Evolutionary conservation across 345 rosid species (phyloP).

Genomic region (Odontarrhena argentea): DNA sequence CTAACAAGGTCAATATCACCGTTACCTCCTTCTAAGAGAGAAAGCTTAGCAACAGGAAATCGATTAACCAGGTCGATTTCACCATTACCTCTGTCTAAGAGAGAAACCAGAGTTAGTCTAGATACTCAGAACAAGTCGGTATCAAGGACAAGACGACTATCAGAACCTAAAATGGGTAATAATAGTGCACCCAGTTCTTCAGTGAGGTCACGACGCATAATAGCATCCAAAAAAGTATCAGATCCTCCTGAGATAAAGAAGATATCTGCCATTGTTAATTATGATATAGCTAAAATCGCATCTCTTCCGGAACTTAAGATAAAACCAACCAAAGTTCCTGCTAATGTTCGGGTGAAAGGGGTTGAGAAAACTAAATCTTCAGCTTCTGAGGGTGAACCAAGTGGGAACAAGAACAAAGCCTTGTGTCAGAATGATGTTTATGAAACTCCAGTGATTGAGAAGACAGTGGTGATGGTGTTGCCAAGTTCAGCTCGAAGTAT

Average conservation of each 20-base stretch:
- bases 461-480: slow-evolving; percentile 65
- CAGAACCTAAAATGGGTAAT: slow-evolving; percentile 63
- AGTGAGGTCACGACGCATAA: slow-evolving; percentile 51
- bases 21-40: slow-evolving; percentile 60
- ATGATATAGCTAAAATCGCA: slow-evolving; percentile 75
- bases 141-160: slow-evolving; percentile 75
- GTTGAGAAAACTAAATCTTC: slow-evolving; percentile 44
- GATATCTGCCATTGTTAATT: slow-evolving; percentile 76
- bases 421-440: slow-evolving; percentile 52
- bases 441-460: slow-evolving; percentile 65
- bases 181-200: slow-evolving; percentile 49
- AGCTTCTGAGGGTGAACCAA: slow-evolving; percentile 40
- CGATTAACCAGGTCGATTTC: slow-evolving; percentile 61
- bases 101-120: slow-evolving; percentile 50
- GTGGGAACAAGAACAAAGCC: slow-evolving; percentile 40
- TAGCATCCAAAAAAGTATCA: slow-evolving; percentile 46
- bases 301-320: slow-evolving; percentile 81
- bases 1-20: slow-evolving; percentile 60
- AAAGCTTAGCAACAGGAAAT: slow-evolving; percentile 51
- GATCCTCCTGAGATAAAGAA: slow-evolving; percentile 66
- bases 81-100: slow-evolving; percentile 64
- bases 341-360: slow-evolving; percentile 42
- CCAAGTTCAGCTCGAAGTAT: slow-evolving; percentile 46
- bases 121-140: slow-evolving; percentile 54
- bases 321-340: slow-evolving; percentile 49